A percentile compares a stretch with the other conserved stretches of the same genome.
Evolutionary conservation across 2,329 filamentous ascomycete genomes (phyloP).

Genomic region (Talaromyces piceae): DNA sequence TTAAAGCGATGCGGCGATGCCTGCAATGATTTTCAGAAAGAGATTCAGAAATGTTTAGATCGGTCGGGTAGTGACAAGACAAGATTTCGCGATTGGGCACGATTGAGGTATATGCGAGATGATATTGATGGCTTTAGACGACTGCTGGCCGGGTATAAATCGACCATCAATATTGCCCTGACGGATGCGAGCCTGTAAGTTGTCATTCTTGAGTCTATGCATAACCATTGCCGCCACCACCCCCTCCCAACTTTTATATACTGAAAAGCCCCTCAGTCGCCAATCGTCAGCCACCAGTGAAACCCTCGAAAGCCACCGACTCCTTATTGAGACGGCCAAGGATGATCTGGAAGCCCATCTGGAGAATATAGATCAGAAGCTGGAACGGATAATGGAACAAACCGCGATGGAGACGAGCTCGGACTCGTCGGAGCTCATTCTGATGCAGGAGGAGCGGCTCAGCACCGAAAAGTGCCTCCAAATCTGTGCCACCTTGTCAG

Average conservation of each 20-base stretch:
- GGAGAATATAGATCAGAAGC: slow-evolving; percentile 21
- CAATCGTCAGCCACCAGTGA: slow-evolving; percentile 9
- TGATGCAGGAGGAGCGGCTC: slow-evolving; percentile 21
- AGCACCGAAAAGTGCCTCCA: slow-evolving; percentile 26
- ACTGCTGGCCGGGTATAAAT: slow-evolving; percentile 36
- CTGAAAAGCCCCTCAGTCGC: slow-evolving; percentile 9
- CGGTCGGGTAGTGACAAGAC: slow-evolving; percentile 27
- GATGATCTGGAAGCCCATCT: slow-evolving; percentile 22
- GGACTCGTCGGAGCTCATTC: slow-evolving; percentile 17
- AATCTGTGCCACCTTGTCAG: slow-evolving; percentile 23
- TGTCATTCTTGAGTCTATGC: slow-evolving; percentile 20
- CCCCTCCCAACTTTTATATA: too few relatives aligned
- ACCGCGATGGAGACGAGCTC: slow-evolving; percentile 4
- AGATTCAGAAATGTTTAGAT: slow-evolving; percentile 29
- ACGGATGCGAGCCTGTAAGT: slow-evolving; percentile 36
- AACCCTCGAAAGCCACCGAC: slow-evolving; percentile 18
- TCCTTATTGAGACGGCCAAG: slow-evolving; percentile 19
- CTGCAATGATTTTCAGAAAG: slow-evolving; percentile 36
- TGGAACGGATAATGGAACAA: slow-evolving; percentile 14
- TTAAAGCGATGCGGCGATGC: slow-evolving; percentile 36
- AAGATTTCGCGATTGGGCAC: slow-evolving; percentile 42
- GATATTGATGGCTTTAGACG: slow-evolving; percentile 37
- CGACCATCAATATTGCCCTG: slow-evolving; percentile 37
- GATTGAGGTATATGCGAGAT: slow-evolving; percentile 39
- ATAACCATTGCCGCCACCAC: too few relatives aligned